Conservation (phyloP, 495 filamentous ascomycete genomes). For the Chlorociboria aeruginascens region DNA sequence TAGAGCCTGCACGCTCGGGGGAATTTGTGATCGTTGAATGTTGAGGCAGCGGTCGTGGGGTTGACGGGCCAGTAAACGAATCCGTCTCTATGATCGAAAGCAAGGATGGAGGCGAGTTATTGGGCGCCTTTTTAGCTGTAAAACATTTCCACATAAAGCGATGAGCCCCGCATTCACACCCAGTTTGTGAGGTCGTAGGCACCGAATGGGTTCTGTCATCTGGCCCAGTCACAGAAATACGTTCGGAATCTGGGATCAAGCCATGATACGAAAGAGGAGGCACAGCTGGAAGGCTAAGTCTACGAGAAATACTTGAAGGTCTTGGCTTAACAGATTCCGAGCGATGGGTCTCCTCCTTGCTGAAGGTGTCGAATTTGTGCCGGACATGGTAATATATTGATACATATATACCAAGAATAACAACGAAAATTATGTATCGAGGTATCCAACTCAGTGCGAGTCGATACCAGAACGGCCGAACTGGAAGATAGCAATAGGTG, state of each 20-base stretch:
- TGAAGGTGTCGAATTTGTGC: slow-evolving; percentile 17
- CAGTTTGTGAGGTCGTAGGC: slow-evolving; percentile 1
- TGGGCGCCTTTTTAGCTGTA: slow-evolving; percentile 8
- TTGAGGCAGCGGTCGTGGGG: slow-evolving; percentile 1
- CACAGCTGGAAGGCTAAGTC: slow-evolving; percentile 19
- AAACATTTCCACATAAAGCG: slow-evolving; percentile 24
- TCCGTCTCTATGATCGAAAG: slow-evolving; percentile 3
- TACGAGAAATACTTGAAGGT: too few relatives aligned
- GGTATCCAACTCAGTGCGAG: slow-evolving; percentile 59
- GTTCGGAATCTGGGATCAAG: slow-evolving; percentile 24
- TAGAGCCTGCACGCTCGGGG: neutral
- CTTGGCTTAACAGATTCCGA: too few relatives aligned
- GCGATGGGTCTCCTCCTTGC: neutral
- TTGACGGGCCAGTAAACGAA: slow-evolving; percentile 8
- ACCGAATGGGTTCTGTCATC: slow-evolving; percentile 6
- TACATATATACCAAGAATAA: slow-evolving; percentile 49
- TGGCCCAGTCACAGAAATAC: slow-evolving; percentile 18
- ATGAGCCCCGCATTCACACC: slow-evolving; percentile 5
- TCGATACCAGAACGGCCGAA: slow-evolving; percentile 50
- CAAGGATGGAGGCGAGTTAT: slow-evolving; percentile 5
- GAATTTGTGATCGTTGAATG: neutral
- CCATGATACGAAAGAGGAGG: slow-evolving; percentile 30
- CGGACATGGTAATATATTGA: slow-evolving; percentile 56
- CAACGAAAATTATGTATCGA: slow-evolving; percentile 52
- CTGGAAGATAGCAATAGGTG: slow-evolving; percentile 55